phyloP scores from a whole-genome alignment of 805 yeast species.

The Ogataea siamensis region DNA sequence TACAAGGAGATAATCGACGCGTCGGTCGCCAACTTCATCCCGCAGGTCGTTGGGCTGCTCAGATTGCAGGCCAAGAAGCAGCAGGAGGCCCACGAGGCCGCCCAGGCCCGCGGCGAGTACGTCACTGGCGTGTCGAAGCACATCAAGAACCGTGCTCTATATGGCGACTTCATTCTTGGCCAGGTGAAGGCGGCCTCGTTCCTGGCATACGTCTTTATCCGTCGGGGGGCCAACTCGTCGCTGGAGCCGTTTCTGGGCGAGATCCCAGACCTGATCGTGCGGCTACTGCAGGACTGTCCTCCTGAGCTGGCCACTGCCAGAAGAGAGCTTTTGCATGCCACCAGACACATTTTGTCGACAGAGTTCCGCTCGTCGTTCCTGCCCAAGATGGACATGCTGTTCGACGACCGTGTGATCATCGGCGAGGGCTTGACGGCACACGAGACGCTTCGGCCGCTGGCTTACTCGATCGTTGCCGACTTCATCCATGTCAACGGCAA shows the following conservation, averaged over 20 bases:
- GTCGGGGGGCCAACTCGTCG: slow-evolving; percentile 73
- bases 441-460: slow-evolving; percentile 88
- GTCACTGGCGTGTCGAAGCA: slow-evolving; percentile 72
- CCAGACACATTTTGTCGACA: slow-evolving; percentile 91
- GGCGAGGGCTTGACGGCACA: slow-evolving; percentile 92
- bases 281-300: slow-evolving; percentile 93
- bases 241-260: slow-evolving; percentile 55
- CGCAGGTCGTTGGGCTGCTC: slow-evolving; percentile 73
- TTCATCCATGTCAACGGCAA: slow-evolving; percentile 89
- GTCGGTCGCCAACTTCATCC: slow-evolving; percentile 73
- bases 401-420: slow-evolving; percentile 82
- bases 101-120: slow-evolving; percentile 54
- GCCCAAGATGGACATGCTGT: slow-evolving; percentile 79
- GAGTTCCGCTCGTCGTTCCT: slow-evolving; percentile 79
- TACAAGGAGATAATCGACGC: slow-evolving; percentile 73
- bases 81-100: slow-evolving; percentile 56
- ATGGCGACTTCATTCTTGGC: slow-evolving; percentile 84
- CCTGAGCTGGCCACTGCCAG: slow-evolving; percentile 88
- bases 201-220: slow-evolving; percentile 83
- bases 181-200: slow-evolving; percentile 97
- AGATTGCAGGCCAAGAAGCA: slow-evolving; percentile 82
- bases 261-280: slow-evolving; percentile 83
- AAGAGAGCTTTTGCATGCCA: slow-evolving; percentile 89
- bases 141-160: slow-evolving; percentile 72
- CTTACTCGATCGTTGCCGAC: slow-evolving; percentile 94